Base-by-base conservation (phyloP, 2,329 filamentous ascomycete genomes). In the Dactylonectria estremocensis region DNA sequence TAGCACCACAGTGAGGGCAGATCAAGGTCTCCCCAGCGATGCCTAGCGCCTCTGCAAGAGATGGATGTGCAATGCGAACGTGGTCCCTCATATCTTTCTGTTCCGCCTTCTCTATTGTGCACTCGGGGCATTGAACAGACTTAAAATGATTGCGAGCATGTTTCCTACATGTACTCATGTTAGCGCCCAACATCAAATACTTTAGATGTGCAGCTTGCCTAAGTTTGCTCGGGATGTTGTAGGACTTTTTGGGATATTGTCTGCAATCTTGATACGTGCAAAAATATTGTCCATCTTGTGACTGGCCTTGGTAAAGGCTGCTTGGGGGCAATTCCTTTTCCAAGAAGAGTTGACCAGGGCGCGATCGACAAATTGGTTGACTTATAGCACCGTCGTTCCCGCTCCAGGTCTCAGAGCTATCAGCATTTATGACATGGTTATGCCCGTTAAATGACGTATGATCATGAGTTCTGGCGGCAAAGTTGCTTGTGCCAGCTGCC, bases 81-180 rank as follows among this genome's bases (percentile, higher is more conserved):
- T 64, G 61, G 1, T 58, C 45, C 33, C 14, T 57, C 61, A 64
- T 64, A 5, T 64, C 45, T 2, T 57, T 31, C 14, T 64, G 61
- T 28, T 64, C 61, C 2, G 61, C 61, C 35, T 3, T 64, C 5
- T 14, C 22, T 16, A 3, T 5, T 9, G 10, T 10, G 22, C 53
- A 57, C 10, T 10, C 20, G 4, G 61, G 61, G 46, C 61, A 53
- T 11, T 24, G 10, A 37, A 64, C 61, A 48, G 22, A 35, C 9
- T 22, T 50, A 24, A 52, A 50, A 46, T 64, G 61, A 22, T 52
- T 64, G 11, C 61, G 53, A 14, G 52, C 61, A 20, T 64, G 61
- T 14, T 57, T 64, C 53, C 61, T 64, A 20, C 5, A 28, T 33
- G 53, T 16, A n/a, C n/a, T n/a, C n/a, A n/a, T n/a, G 28, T 43